Conservation (phyloP, 1,284 basidiomycete genomes). For the Sporisorium exsertum region DNA sequence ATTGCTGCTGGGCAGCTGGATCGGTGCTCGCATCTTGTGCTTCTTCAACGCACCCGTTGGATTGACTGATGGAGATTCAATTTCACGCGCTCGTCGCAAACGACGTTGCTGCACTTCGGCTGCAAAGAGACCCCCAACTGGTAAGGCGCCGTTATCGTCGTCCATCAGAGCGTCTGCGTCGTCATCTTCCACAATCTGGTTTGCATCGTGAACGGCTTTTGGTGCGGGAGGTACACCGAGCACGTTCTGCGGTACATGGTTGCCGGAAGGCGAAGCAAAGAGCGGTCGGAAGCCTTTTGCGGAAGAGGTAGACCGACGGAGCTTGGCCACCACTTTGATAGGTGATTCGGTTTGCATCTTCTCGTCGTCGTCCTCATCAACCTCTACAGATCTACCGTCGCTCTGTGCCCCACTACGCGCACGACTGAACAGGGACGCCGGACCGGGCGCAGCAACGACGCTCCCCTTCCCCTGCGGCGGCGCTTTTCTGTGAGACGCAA, state of each 20-base stretch:
- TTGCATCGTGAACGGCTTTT: not conserved
- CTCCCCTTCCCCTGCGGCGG: not conserved
- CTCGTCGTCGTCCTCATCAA: constrained; percentile 5
- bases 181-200: not conserved
- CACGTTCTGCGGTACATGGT: constrained; percentile 12
- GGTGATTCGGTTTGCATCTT: constrained; percentile 20
- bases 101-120: constrained; percentile 29
- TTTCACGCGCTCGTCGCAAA: constrained; percentile 20
- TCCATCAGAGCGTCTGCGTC: constrained; percentile 29
- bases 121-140: constrained; percentile 38
- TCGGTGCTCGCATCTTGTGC: constrained; percentile 13
- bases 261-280: constrained; percentile 35
- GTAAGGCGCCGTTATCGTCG: not conserved
- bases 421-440: constrained; percentile 10
- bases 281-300: constrained; percentile 31
- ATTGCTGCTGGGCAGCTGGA: constrained; percentile 9
- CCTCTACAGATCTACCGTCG: not conserved
- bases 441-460: not conserved
- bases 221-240: not conserved
- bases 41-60: constrained; percentile 2
- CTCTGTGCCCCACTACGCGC: not conserved
- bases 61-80: not conserved
- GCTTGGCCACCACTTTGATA: constrained; percentile 17
- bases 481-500: constrained; percentile 17
- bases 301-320: constrained; percentile 10